These are phyloP conservation scores for Sungouiella blattae DNA, from an alignment of 805 yeast species.

Conservation along the genomic window DNA sequence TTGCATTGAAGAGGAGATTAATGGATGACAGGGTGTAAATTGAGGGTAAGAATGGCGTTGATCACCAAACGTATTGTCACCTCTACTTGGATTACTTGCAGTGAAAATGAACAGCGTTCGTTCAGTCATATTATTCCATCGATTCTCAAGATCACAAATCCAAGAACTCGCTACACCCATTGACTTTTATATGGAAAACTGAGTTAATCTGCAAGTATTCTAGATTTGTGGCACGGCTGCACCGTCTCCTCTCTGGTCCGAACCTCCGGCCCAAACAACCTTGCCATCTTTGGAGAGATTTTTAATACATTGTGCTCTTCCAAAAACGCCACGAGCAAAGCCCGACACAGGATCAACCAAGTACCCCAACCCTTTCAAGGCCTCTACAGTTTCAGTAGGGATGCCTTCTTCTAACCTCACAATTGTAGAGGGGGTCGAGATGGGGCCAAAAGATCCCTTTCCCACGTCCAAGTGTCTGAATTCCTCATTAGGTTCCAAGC, in stretches of 20 bases:
- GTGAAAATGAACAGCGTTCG: too few species aligned
- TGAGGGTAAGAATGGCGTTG: too few species aligned
- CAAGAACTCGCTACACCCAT: too few species aligned
- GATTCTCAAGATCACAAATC: too few species aligned
- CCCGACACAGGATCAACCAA: conserved; percentile 43
- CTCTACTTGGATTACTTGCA: too few species aligned
- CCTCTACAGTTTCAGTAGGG: conserved; percentile 39
- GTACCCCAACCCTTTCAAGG: conserved; percentile 56
- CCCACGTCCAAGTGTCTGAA: conserved; percentile 44
- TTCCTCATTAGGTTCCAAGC: conserved; percentile 52
- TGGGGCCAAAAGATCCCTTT: conserved; percentile 62
- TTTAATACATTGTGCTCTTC: conserved; percentile 72
- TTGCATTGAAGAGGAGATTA: too few species aligned
- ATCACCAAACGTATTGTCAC: too few species aligned
- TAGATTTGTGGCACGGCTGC: conserved; percentile 57
- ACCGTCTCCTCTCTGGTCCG: conserved; percentile 82
- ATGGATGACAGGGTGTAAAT: too few species aligned
- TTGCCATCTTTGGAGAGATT: conserved; percentile 39
- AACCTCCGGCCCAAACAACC: conserved; percentile 63
- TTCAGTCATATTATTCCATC: too few species aligned
- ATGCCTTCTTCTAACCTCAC: conserved; percentile 69
- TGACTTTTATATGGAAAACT: too few species aligned
- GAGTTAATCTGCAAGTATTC: too few species aligned
- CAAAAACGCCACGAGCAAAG: conserved; percentile 44
- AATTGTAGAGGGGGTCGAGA: conserved; percentile 52